A percentile compares a stretch with the other conserved stretches of the same genome.
phyloP scores from a whole-genome alignment of 2,329 filamentous ascomycete genomes.

The Leptographium lundbergii region DNA sequence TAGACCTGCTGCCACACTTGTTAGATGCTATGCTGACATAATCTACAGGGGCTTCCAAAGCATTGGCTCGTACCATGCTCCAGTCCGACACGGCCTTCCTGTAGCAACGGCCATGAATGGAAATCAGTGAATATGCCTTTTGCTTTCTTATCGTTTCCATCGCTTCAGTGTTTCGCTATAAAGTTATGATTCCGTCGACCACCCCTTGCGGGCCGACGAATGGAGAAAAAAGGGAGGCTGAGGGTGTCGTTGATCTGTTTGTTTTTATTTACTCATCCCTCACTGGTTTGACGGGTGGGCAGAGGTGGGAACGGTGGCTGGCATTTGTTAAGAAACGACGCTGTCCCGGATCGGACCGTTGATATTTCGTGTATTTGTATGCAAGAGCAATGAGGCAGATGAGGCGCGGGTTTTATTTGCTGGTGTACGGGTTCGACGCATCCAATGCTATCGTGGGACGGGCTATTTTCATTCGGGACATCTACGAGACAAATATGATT shows the following conservation, averaged over 20 bases:
- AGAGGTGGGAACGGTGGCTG: neutral
- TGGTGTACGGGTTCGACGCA: neutral
- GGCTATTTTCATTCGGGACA: neutral
- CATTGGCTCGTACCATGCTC: conserved; percentile 50
- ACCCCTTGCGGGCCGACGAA: too few relatives aligned
- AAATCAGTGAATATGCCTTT: conserved; percentile 8
- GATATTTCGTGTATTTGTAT: neutral
- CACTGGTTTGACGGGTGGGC: neutral
- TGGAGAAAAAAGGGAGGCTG: neutral
- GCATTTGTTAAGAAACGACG: neutral
- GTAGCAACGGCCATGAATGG: conserved; percentile 28
- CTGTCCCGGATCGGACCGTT: neutral
- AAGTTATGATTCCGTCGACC: too few relatives aligned
- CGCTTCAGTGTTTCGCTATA: neutral
- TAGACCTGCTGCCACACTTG: neutral
- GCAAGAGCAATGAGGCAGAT: neutral
- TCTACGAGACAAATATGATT: neutral
- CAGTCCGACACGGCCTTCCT: conserved; percentile 32
- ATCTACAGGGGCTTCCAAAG: conserved; percentile 47
- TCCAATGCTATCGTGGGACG: neutral
- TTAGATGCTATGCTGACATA: conserved; percentile 15
- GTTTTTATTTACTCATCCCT: neutral
- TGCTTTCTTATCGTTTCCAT: neutral
- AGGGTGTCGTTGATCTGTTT: neutral
- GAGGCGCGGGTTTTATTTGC: neutral